Base-by-base conservation (phyloP, 176 grass and related monocot genomes). In the Elaeis guineensis region DNA sequence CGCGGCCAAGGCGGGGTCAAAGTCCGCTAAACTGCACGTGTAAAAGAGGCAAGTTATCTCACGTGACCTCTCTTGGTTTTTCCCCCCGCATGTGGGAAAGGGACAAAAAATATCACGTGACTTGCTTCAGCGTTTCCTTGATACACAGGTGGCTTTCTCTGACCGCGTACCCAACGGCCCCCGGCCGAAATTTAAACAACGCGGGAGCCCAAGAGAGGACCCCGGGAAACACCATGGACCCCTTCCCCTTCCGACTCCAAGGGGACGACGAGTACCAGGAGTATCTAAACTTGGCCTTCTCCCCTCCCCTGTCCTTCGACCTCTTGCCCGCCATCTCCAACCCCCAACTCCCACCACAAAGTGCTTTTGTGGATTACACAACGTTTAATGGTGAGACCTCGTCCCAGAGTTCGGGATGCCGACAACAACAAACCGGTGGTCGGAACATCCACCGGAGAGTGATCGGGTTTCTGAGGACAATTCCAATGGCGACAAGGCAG, bases 361-460 rank as follows among this genome's bases (percentile, higher is more conserved):
- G 17, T 7, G 64, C 64, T 17, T 66, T 66, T 3, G 22, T 29
- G 14, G 22, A 5, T 6, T 66, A 54, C 64, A 5, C 5, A 6
- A 24, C 20, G 5, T 15, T 16, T 4, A 5, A 9, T 0, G 17
- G 17, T 12, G 50, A 5, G 35, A 44, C 3, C 35, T 44, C 11
- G 35, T 44, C 11, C 11, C 35, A 12, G 35, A 30, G 28, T 6
- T 30, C 5, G 28, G 28, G 28, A 30, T 30, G 28, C 28, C 28
- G 1, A 6, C 35, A 14, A 12, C 64, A 6, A 9, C 24, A 4
- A 14, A 16, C 7, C 16, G 35, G 32, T 9, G 8, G 6, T 39
- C 18, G 6, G 11, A 66, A 54, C 17, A 19, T 54, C 17, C 21
- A 54, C 25, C 64, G 64, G 64, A 66, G 64, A 20, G 7, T 66